Conservation (phyloP, 2,329 filamentous ascomycete species). For the Madurella mycetomatis region DNA sequence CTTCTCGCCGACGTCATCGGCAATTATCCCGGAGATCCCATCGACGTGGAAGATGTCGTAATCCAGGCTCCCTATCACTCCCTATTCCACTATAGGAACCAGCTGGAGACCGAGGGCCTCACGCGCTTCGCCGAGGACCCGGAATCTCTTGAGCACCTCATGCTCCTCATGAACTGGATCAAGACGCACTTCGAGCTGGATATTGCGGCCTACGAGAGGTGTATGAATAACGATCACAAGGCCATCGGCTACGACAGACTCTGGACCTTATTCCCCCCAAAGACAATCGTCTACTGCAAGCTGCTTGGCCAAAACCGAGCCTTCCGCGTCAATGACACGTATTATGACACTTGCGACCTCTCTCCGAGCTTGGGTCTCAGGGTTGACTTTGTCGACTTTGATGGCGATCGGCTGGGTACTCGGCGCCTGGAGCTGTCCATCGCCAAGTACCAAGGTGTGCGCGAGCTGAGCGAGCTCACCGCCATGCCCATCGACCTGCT, state of each 20-base stretch:
- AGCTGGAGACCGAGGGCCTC: constrained; percentile 26
- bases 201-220: constrained; percentile 28
- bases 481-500: constrained; percentile 30
- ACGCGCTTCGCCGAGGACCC: constrained; percentile 28
- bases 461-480: constrained; percentile 27
- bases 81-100: constrained; percentile 28
- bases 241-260: constrained; percentile 22
- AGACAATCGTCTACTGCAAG: constrained; percentile 20
- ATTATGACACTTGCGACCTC: constrained; percentile 24
- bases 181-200: constrained; percentile 29
- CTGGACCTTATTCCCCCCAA: constrained; percentile 23
- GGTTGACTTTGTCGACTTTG: constrained; percentile 32
- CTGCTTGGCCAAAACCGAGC: constrained; percentile 23
- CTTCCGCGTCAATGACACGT: constrained; percentile 18
- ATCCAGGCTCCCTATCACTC: constrained; percentile 27
- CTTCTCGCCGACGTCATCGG: constrained; percentile 28
- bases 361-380: constrained; percentile 22
- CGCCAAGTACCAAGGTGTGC: constrained; percentile 27
- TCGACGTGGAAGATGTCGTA: constrained; percentile 26
- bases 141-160: constrained; percentile 26
- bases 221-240: constrained; percentile 22
- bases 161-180: constrained; percentile 30
- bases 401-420: constrained; percentile 33
- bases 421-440: constrained; percentile 27
- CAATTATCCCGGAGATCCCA: constrained; percentile 27